Evolutionary conservation across 805 yeast species (phyloP), one percentile per base, ranked within the genome.

Genomic region (Nematodospora valgi): DNA sequence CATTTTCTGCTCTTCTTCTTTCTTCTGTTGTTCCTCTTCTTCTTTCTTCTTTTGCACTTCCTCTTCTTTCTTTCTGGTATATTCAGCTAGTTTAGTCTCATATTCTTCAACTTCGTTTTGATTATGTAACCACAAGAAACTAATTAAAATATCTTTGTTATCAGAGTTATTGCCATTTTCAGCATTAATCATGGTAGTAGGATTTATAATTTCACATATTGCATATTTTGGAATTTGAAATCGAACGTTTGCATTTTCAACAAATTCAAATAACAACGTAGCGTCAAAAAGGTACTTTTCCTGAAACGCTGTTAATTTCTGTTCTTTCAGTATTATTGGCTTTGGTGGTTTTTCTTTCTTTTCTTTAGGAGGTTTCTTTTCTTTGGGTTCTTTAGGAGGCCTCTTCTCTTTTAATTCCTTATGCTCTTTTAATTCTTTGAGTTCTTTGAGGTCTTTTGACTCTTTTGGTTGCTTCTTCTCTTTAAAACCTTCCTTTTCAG

Each of bases 201-300:
- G 48, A 1, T 65, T 61, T 10, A 55, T 28, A 1, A 74, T 64
- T 58, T 89, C 97, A 39, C 83, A 64, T 3, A 91, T 72, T 1
- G 94, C 74, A 43, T 86, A 76, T 44, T 80, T 80, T 0, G 98
- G 97, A 0, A 91, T 52, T 39, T 73, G 62, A 49, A 74, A 91
- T 39, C 98, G 71, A 6, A 80, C 80, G 30, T 80, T 72, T 0
- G 93, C 76, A 52, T 80, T 81, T 48, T 93, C 98, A 18, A 73
- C 72, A 60, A 80, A 91, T 56, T 93, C 98, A 55, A 91, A 80
- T 5, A 88, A 80, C 25, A 93, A 54, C 35, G 86, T 82, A 0
- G 94, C 87, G 47, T 77, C 76, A 23, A 72, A 55, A 15, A 76
- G 62, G 48, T 83, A 84, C 52, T 78, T 73, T 46, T 82, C 89